Percentiles rank a stretch among this genome's conserved stretches.
These are phyloP conservation scores for Phlyctochytrium bullatum DNA, from an alignment of 192 early-diverging fungal species.

Conservation along the genomic window DNA sequence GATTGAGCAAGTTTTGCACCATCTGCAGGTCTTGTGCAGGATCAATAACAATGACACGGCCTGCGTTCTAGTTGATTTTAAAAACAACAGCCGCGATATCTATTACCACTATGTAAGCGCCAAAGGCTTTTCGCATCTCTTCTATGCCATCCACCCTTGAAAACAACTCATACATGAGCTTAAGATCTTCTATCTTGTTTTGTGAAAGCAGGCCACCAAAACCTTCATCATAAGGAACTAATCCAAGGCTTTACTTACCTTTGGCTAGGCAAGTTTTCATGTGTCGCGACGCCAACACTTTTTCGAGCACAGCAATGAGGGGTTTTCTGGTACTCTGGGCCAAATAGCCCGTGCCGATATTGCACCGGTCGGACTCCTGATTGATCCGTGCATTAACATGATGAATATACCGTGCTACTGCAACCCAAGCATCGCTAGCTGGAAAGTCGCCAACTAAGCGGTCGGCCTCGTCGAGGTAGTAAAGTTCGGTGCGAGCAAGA, in stretches of 20 bases:
- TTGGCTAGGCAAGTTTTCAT: constrained; percentile 64
- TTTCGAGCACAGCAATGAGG: constrained; percentile 61
- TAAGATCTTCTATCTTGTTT: constrained; percentile 65
- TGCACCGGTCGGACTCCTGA: constrained; percentile 64
- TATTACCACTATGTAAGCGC: constrained; percentile 61
- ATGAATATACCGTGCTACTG: constrained; percentile 69
- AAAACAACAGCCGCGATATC: neutral
- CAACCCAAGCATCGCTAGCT: neutral
- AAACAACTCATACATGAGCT: constrained; percentile 69
- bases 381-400: constrained; percentile 70
- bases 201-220: constrained; percentile 71
- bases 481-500: constrained; percentile 64
- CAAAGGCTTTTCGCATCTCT: constrained; percentile 61
- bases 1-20: constrained; percentile 76
- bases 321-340: constrained; percentile 62
- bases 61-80: constrained; percentile 30
- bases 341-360: constrained; percentile 60
- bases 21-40: constrained; percentile 43
- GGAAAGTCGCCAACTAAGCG: constrained; percentile 51
- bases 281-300: constrained; percentile 70
- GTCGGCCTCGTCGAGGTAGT: constrained; percentile 72
- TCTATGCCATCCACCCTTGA: constrained; percentile 65
- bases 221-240: constrained; percentile 37
- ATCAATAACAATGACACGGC: constrained; percentile 31
- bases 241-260: constrained; percentile 27